Conservation (phyloP, 352 stramenopile genomes). For the Blastocystis sp. region DNA sequence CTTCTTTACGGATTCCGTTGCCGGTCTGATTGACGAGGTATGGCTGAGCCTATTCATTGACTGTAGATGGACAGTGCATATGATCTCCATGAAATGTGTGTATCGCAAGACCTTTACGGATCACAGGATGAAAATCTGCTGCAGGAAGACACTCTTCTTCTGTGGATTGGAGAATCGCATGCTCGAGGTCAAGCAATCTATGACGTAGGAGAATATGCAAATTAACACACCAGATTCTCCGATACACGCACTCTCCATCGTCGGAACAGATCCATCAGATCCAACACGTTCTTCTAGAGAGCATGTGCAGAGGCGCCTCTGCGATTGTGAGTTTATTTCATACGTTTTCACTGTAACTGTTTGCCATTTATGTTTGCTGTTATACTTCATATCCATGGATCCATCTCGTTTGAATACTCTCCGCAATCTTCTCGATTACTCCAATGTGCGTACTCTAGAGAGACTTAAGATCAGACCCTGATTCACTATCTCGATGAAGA, state of each 20-base stretch:
- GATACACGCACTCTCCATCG: not conserved
- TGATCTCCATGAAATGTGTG: not conserved
- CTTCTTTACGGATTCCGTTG: not conserved
- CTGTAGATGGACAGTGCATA: not conserved
- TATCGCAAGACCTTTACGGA: not conserved
- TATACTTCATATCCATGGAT: conserved; percentile 18
- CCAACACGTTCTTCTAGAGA: not conserved
- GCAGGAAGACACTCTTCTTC: too few species aligned
- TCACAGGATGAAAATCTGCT: not conserved
- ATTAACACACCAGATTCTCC: conserved; percentile 1
- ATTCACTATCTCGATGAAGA: conserved; percentile 40
- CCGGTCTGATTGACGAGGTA: not conserved
- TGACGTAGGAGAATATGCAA: not conserved
- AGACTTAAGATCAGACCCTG: not conserved
- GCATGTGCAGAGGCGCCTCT: not conserved
- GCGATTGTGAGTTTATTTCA: not conserved
- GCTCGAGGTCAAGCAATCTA: not conserved
- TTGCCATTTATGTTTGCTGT: not conserved
- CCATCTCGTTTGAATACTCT: not conserved
- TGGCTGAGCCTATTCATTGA: not conserved
- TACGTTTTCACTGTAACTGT: not conserved
- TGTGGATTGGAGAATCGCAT: conserved; percentile 14
- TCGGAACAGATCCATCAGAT: not conserved
- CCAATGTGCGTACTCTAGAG: not conserved
- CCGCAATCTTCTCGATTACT: not conserved